A percentile compares a stretch with the other conserved stretches of the same genome.
These are phyloP conservation scores for Pilaira anomala DNA, from an alignment of 192 early-diverging fungal species.

Conservation along the genomic window DNA sequence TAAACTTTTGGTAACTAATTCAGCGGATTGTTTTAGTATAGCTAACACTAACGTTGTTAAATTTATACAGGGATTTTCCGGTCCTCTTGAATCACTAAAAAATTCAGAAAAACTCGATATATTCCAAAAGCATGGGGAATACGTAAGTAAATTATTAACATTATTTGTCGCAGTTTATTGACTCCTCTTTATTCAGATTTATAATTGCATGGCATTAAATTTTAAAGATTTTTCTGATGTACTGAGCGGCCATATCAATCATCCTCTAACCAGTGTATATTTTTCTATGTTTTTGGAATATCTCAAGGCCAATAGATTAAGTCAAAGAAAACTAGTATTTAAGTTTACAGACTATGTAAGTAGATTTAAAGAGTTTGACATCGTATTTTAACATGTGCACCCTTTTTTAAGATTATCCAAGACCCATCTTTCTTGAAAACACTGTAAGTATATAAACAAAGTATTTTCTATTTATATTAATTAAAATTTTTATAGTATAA, in stretches of 20 bases:
- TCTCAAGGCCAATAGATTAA: constrained; percentile 2
- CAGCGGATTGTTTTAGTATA: too few species aligned
- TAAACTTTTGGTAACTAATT: too few species aligned
- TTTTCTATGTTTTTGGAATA: constrained; percentile 24
- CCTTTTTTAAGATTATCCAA: too few species aligned
- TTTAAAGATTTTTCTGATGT: constrained; percentile 14
- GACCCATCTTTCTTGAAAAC: background rate
- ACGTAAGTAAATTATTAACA: too few species aligned
- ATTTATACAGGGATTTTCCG: constrained; percentile 10
- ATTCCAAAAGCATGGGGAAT: constrained; percentile 3
- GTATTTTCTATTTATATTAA: too few species aligned
- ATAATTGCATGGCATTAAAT: constrained; percentile 22
- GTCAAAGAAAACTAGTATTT: background rate
- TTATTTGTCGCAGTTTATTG: too few species aligned
- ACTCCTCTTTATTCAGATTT: too few species aligned
- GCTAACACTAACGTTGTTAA: too few species aligned
- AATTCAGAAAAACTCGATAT: constrained; percentile 1
- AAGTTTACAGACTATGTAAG: background rate
- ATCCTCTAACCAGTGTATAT: background rate
- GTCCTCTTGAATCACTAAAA: background rate
- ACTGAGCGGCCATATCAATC: background rate
- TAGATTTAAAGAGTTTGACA: too few species aligned
- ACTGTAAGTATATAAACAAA: too few species aligned
- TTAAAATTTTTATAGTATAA: too few species aligned
- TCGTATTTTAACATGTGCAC: too few species aligned